These are phyloP conservation scores for Metarhizium brunneum DNA, from an alignment of 2,329 filamentous ascomycete genomes.

Conservation along the genomic window DNA sequence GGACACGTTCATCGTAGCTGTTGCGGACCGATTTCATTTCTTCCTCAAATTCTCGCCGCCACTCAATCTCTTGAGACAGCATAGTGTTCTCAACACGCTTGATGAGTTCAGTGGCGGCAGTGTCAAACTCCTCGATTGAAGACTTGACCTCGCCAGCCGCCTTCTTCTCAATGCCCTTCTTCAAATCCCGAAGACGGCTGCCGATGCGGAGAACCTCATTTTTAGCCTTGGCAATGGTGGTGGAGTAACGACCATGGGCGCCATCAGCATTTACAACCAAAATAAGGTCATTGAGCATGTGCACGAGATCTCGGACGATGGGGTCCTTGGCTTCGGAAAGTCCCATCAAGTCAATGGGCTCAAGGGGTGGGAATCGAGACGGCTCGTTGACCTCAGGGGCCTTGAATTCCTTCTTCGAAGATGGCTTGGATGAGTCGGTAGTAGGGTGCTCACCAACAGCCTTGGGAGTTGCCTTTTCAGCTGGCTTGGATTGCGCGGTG, in stretches of 20 bases:
- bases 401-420: slow-evolving; percentile 33
- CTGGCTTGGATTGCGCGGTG: slow-evolving; percentile 17
- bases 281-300: slow-evolving; percentile 94
- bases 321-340: slow-evolving; percentile 72
- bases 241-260: slow-evolving; percentile 65
- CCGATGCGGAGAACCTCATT: slow-evolving; percentile 70
- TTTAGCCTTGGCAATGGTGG: slow-evolving; percentile 79
- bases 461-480: slow-evolving; percentile 21
- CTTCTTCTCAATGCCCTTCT: slow-evolving; percentile 56
- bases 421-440: slow-evolving; percentile 15
- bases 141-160: slow-evolving; percentile 67
- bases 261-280: slow-evolving; percentile 84
- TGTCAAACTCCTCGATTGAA: slow-evolving; percentile 71
- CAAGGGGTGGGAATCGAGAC: slow-evolving; percentile 51
- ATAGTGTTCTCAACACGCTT: slow-evolving; percentile 78
- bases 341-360: slow-evolving; percentile 68
- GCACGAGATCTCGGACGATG: slow-evolving; percentile 85
- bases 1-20: slow-evolving; percentile 71
- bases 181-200: slow-evolving; percentile 65
- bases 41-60: slow-evolving; percentile 76
- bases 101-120: slow-evolving; percentile 79
- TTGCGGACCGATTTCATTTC: slow-evolving; percentile 74
- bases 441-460: slow-evolving; percentile 7
- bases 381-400: slow-evolving; percentile 57
- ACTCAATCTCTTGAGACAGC: slow-evolving; percentile 69